These are phyloP conservation scores for Artemisia tridentata DNA, from an alignment of 129 eudicot species.

Conservation along the genomic window DNA sequence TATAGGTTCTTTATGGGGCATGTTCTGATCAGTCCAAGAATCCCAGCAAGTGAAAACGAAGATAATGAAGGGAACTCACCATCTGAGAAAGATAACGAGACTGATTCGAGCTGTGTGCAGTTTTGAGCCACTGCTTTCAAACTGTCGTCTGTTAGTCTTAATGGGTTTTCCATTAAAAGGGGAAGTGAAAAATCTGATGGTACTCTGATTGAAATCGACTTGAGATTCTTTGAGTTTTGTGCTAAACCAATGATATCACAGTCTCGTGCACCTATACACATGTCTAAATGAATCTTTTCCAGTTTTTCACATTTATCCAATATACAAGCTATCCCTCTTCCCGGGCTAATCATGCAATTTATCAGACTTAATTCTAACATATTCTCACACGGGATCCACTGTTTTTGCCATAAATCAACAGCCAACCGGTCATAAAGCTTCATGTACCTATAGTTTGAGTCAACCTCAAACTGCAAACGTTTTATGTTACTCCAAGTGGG, in stretches of 20 bases:
- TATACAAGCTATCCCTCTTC: slow-evolving; percentile 85
- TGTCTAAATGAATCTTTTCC: slow-evolving; percentile 64
- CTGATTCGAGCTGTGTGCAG: slow-evolving; percentile 59
- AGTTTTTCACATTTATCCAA: slow-evolving; percentile 68
- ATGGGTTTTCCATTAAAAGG: slow-evolving; percentile 51
- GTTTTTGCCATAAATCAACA: slow-evolving; percentile 70
- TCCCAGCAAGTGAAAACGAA: slow-evolving; percentile 59
- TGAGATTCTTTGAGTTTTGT: slow-evolving; percentile 52
- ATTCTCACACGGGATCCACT: slow-evolving; percentile 64
- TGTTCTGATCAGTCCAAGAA: slow-evolving; percentile 40
- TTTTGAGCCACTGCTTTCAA: slow-evolving; percentile 60
- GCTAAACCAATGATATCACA: slow-evolving; percentile 57
- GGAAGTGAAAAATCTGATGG: slow-evolving; percentile 72
- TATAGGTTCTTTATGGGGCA: slow-evolving; percentile 65
- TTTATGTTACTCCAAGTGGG: slow-evolving; percentile 64
- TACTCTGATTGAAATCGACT: slow-evolving; percentile 62
- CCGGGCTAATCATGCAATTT: slow-evolving; percentile 74
- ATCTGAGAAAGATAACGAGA: slow-evolving; percentile 55
- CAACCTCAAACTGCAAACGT: slow-evolving; percentile 62
- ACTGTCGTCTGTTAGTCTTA: slow-evolving; percentile 67
- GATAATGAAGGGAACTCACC: slow-evolving; percentile 68
- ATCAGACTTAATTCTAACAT: slow-evolving; percentile 61
- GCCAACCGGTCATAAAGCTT: slow-evolving; percentile 67
- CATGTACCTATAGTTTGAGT: slow-evolving; percentile 68
- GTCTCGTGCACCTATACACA: slow-evolving; percentile 78